Evolutionary conservation across 345 rosid species (phyloP), one percentile per base, ranked within the genome.

Genomic region (Euphorbia pulcherrima): DNA sequence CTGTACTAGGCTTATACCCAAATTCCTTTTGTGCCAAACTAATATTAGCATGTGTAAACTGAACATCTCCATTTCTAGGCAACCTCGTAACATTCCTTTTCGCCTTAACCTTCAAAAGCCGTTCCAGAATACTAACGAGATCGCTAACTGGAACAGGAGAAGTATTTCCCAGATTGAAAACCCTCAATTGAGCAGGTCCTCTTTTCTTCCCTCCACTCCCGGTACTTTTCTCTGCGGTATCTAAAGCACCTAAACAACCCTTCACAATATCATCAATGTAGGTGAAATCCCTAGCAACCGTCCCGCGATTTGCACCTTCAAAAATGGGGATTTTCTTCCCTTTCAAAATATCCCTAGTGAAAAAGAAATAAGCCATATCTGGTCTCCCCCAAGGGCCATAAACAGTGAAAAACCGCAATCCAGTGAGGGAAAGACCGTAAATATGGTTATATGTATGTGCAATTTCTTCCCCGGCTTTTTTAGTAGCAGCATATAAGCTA

Each of bases 321-420:
- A 91, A 91, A 2, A 91, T 83, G 0, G 95, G 58, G 12, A 91
- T 88, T 10, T 80, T 50, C 78, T 85, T 91, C 30, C 97, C 87
- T 55, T 83, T 85, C 64, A 91, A 71, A 6, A 91, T 87, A 69
- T 91, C 92, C 68, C 68, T 91, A 0, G 97, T 88, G 75, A 91
- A 91, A 75, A 89, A 91, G 85, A 91, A 91, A 75, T 91, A 91
- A 6, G 96, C 96, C 97, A 91, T 91, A 77, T 91, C 97, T 3
- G 97, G 96, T 66, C 96, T 85, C 16, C 97, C 97, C 97, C 97
- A 89, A 1, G 96, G 97, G 1, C 97, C 97, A 58, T 91, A 91
- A 28, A 91, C 97, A 0, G 97, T 91, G 78, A 91, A 91, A 57
- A 91, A 91, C 54, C 97, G 77, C 67, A 91, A 72, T 27, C 96